Base-by-base conservation (phyloP, 2,329 filamentous ascomycete genomes). In the Allantophomopsis cytisporea region DNA sequence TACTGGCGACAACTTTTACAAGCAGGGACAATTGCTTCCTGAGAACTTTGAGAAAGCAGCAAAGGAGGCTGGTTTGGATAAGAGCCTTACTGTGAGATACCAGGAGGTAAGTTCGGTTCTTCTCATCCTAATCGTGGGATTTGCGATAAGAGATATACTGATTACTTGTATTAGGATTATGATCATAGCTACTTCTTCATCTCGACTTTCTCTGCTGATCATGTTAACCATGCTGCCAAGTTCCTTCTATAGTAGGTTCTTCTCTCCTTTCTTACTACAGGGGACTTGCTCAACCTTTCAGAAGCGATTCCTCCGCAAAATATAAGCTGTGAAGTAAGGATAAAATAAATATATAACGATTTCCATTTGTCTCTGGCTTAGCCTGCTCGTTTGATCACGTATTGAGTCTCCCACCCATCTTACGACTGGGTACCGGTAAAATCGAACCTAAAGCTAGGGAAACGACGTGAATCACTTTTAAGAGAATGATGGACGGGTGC, bases 121-220 rank as follows among this genome's bases (percentile, higher is more conserved):
- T 28, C 20, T 8, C 5, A 28, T 28, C 3, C 12, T 36, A 8
- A n/a, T 36, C 21, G 21, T 7, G 35, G 33, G 18, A 7, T 15
- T 13, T n/a, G 8, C 17, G 28, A 12, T 7, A 12, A 32, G 3
- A 4, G 15, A 33, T 34, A 15, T 34, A 8, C 23, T 28, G 11
- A 28, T 28, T 4, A 5, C 23, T 28, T 12, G 7, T 14, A 15
- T 32, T 55, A 83, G 64, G 87, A 79, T 45, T 96, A 98, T 57
- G 91, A 98, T 60, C 91, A 98, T 64, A 94, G 86, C 45, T 98
- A 98, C 66, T 98, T 78, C 63, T 95, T 94, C 62, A 93, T 98
- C 68, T 80, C 88, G 30, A 78, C 77, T 13, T 98, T 98, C 58
- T 75, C 81, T 34, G 80, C 84, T 54, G 88, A 96, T 51, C 91